Evolutionary conservation across 352 stramenopile genomes (phyloP), one percentile per base, ranked within the genome.

Genomic region (Globisporangium iwayamae): DNA sequence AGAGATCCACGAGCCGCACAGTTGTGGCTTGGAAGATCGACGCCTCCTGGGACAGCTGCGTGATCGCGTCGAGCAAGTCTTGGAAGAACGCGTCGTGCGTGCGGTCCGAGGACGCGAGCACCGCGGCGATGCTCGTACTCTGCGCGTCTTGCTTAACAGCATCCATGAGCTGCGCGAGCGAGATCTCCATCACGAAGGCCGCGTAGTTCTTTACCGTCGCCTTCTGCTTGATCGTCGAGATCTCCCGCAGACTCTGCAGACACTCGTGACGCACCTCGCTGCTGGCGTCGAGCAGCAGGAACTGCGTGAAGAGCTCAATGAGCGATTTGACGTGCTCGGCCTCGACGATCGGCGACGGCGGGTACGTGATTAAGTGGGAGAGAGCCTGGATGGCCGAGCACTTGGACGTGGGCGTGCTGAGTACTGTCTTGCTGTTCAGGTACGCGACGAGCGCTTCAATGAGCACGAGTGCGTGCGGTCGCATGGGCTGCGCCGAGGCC

Each of bases 1-100:
- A 90, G 6, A 89, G 50, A 53, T 89, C 73, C 13, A 90, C 82
- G 43, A 94, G 80, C 4, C 81, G 79, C 57, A 86, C 76, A n/a
- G 91, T 84, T 5, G 85, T 90, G 18, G 83, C 74, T 45, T 90
- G 75, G 69, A 94, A 96, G 67, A 96, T 93, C 22, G 82, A 83
- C 6, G 79, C 70, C 53, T 92, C 79, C 18, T 74, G 74, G 34
- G 80, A 93, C 22, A 96, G 71, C 57, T 91, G 78, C 20, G 85
- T 93, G 65, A 94, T 84, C 20, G 85, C 81, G 30, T 79, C 52
- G 16, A 96, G 63, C 5, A 79, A 72, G 48, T 96, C 87, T 32
- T 87, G 71, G 55, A 93, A 87, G 57, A 93, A 87, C 3, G 67
- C 72, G 38, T 87, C 70, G 56, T 88, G 78, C 9, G 73, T 73